Percentiles rank a stretch among this genome's conserved stretches.
Conservation (phyloP, 2,329 filamentous ascomycete species). For the Phialocephala subalpina region DNA sequence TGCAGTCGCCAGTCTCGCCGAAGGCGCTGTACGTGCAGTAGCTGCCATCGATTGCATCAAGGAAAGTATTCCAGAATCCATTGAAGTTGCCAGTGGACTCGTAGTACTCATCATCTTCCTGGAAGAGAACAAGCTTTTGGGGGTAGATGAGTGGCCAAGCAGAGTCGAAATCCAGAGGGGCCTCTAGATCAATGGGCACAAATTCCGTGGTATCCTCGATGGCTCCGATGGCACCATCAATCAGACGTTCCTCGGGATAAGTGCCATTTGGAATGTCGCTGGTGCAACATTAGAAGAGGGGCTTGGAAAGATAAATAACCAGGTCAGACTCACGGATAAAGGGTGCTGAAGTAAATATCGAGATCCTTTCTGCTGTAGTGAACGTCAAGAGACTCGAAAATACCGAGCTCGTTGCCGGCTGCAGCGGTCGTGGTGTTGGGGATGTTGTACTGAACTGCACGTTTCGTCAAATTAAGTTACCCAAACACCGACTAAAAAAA, state of each 20-base stretch:
- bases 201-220: slow-evolving; percentile 32
- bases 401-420: slow-evolving; percentile 53
- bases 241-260: slow-evolving; percentile 47
- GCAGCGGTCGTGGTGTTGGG: slow-evolving; percentile 45
- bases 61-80: slow-evolving; percentile 54
- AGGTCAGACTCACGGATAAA: slow-evolving; percentile 41
- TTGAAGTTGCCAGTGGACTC: slow-evolving; percentile 32
- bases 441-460: slow-evolving; percentile 52
- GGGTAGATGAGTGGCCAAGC: slow-evolving; percentile 57
- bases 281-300: slow-evolving; percentile 12
- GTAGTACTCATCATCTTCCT: slow-evolving; percentile 44
- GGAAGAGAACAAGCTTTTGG: slow-evolving; percentile 55
- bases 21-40: slow-evolving; percentile 58
- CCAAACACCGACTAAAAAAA: neutral
- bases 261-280: slow-evolving; percentile 50
- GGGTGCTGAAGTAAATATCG: slow-evolving; percentile 48
- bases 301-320: neutral
- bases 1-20: slow-evolving; percentile 57
- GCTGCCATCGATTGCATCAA: slow-evolving; percentile 56
- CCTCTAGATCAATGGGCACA: slow-evolving; percentile 44
- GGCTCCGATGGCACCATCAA: slow-evolving; percentile 51
- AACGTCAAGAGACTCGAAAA: slow-evolving; percentile 54
- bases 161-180: slow-evolving; percentile 54
- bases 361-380: slow-evolving; percentile 54
- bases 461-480: slow-evolving; percentile 12